Percentiles rank a stretch among this genome's conserved stretches.
Conservation (phyloP, 805 yeast species). For the Myxozyma vanderwaltii region DNA sequence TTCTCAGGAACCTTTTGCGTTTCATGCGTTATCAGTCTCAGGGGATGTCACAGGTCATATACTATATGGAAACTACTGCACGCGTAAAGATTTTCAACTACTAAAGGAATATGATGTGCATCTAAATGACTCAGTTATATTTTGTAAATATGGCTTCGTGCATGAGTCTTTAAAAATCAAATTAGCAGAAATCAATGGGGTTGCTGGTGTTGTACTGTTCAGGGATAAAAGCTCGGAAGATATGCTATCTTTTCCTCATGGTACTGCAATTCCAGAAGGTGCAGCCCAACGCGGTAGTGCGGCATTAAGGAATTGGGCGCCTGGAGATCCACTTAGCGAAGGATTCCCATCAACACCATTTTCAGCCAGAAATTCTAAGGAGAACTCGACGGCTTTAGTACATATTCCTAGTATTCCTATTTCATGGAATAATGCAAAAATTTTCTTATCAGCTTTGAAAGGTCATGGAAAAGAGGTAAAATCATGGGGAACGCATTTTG, state of each 20-base stretch:
- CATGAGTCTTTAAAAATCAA: conserved; percentile 75
- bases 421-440: conserved; percentile 68
- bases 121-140: conserved; percentile 60
- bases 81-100: conserved; percentile 56
- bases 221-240: conserved; percentile 64
- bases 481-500: conserved; percentile 18
- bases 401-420: conserved; percentile 76
- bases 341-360: conserved; percentile 56
- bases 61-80: conserved; percentile 71
- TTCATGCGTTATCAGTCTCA: conserved; percentile 72
- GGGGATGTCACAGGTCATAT: conserved; percentile 72
- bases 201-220: conserved; percentile 65
- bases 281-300: conserved; percentile 78
- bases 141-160: conserved; percentile 65
- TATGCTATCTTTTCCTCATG: conserved; percentile 65
- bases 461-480: conserved; percentile 46
- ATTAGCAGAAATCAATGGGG: conserved; percentile 71
- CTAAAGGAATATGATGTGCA: conserved; percentile 52
- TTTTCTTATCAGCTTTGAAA: conserved; percentile 45
- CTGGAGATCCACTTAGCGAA: conserved; percentile 81
- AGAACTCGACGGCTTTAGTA: conserved; percentile 52
- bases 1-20: conserved; percentile 46
- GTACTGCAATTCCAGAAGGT: conserved; percentile 75
- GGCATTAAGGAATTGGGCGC: conserved; percentile 58
- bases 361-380: conserved; percentile 48